Evolutionary conservation across 2,329 filamentous ascomycete species (phyloP).

Genomic region (Capronia coronata): DNA sequence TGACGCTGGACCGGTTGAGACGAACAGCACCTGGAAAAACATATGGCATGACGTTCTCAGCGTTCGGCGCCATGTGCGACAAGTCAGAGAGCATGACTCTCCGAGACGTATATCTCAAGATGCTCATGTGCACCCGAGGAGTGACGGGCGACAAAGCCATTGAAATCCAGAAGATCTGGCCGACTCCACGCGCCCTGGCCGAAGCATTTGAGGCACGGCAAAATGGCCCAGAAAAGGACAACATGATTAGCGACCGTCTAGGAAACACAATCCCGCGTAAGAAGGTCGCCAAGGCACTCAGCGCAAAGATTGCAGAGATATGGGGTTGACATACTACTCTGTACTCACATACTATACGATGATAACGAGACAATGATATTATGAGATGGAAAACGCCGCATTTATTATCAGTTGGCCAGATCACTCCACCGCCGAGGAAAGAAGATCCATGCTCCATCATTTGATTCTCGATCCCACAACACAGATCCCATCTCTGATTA

Average conservation of each 20-base stretch:
- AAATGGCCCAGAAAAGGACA: slow-evolving; percentile 40
- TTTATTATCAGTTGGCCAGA: no score
- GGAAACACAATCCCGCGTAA: slow-evolving; percentile 55
- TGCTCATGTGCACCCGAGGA: slow-evolving; percentile 74
- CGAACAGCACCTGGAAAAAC: slow-evolving; percentile 47
- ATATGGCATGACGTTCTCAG: slow-evolving; percentile 63
- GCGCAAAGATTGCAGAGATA: slow-evolving; percentile 46
- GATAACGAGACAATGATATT: neutral
- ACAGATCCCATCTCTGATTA: no score
- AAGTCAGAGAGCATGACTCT: slow-evolving; percentile 70
- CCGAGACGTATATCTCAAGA: slow-evolving; percentile 70
- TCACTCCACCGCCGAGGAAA: no score
- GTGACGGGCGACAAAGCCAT: slow-evolving; percentile 71
- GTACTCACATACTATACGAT: neutral
- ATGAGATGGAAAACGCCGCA: neutral
- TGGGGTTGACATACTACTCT: slow-evolving; percentile 18
- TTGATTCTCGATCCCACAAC: no score
- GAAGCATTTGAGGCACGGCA: slow-evolving; percentile 56
- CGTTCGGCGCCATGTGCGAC: slow-evolving; percentile 64
- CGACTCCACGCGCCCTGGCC: slow-evolving; percentile 64
- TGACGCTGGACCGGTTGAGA: slow-evolving; percentile 55
- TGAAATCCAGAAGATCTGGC: slow-evolving; percentile 73
- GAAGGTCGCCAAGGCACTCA: slow-evolving; percentile 60
- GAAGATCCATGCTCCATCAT: no score
- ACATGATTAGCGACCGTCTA: slow-evolving; percentile 55